A percentile compares a stretch with the other conserved stretches of the same genome.
phyloP scores from a whole-genome alignment of 2,329 filamentous ascomycete genomes.

The Fusarium siculi region DNA sequence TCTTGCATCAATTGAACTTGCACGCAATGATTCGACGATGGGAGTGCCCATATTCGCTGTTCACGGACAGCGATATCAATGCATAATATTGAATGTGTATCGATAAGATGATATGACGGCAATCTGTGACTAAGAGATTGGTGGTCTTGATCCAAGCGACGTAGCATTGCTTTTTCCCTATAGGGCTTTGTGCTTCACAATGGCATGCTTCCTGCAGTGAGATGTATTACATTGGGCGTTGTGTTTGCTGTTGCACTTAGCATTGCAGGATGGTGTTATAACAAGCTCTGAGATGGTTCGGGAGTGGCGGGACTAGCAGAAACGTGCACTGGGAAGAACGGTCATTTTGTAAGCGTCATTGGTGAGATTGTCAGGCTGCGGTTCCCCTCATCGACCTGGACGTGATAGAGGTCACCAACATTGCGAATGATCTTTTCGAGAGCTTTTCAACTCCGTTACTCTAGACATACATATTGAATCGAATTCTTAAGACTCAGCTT shows the following conservation, averaged over 20 bases:
- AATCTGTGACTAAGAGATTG: neutral
- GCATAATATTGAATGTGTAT: neutral
- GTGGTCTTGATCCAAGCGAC: neutral
- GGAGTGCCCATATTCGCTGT: neutral
- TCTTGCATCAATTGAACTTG: neutral
- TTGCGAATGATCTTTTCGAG: accelerated
- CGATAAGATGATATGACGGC: neutral
- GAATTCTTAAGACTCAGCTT: accelerated
- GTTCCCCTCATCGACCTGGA: neutral
- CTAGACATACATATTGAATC: accelerated
- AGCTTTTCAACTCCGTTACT: accelerated
- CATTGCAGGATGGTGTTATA: neutral
- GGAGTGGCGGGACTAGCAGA: neutral
- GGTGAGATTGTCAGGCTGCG: neutral
- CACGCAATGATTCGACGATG: neutral
- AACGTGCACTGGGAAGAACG: neutral
- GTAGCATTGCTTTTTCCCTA: conserved; percentile 4
- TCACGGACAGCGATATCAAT: accelerated
- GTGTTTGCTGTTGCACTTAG: neutral
- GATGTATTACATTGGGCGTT: neutral
- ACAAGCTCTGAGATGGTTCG: neutral
- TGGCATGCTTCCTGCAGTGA: neutral
- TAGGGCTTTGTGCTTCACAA: neutral
- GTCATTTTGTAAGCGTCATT: neutral
- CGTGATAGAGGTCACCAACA: neutral